Conservation (phyloP, 495 filamentous ascomycete genomes). For the Penicillium longicatenatum region DNA sequence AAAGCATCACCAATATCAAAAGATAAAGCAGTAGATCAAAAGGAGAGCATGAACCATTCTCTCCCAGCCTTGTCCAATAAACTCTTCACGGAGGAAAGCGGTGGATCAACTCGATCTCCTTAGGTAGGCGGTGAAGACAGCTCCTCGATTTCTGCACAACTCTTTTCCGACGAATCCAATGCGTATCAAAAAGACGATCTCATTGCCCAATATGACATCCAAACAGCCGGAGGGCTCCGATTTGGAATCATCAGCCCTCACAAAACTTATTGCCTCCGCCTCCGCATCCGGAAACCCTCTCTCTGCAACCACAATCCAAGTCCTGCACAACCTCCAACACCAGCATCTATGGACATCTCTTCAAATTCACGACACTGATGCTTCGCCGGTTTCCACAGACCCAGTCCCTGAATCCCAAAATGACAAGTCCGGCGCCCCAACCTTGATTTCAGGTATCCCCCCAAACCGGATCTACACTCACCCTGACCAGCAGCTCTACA, state of each 20-base stretch:
- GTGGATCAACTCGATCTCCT: not conserved
- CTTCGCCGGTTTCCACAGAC: not conserved
- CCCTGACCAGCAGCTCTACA: constrained; percentile 85
- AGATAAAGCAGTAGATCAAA: not conserved
- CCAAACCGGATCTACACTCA: constrained; percentile 85
- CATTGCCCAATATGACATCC: constrained; percentile 16
- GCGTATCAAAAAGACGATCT: not conserved
- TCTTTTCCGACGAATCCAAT: not conserved
- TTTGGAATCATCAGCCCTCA: constrained; percentile 35
- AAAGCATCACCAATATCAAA: not conserved
- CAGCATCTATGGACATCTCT: constrained; percentile 86
- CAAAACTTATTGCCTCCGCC: constrained; percentile 33
- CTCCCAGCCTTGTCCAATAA: not conserved
- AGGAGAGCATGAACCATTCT: not conserved
- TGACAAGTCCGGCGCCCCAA: constrained; percentile 35
- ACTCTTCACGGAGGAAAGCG: constrained; percentile 15
- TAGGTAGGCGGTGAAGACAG: constrained; percentile 23
- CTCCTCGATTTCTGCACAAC: constrained; percentile 5
- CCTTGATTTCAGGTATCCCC: constrained; percentile 84
- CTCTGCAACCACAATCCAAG: constrained; percentile 60
- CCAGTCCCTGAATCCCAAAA: not conserved
- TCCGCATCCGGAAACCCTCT: constrained; percentile 31
- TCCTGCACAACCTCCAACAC: constrained; percentile 79
- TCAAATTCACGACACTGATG: constrained; percentile 53
- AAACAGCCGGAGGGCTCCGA: constrained; percentile 11